Percentiles rank a stretch among this genome's conserved stretches.
Conservation (phyloP, 2,329 filamentous ascomycete genomes). For the Aspergillus persii region DNA sequence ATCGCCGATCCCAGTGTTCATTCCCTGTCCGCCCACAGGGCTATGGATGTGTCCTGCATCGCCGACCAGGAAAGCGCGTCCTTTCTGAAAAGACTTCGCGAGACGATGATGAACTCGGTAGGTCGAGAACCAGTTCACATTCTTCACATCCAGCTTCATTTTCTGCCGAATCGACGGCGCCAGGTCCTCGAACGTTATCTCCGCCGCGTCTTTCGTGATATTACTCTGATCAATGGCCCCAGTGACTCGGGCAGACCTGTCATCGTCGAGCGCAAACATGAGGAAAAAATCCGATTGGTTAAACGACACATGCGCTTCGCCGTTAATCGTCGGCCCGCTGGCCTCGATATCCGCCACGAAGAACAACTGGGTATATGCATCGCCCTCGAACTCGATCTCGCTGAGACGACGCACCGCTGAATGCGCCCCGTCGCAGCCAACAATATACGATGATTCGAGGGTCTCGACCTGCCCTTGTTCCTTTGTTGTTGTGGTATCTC, state of each 20-base stretch:
- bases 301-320: slow-evolving; percentile 34
- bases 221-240: slow-evolving; percentile 24
- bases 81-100: slow-evolving; percentile 44
- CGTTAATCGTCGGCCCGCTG: slow-evolving; percentile 28
- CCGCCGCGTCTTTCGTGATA: slow-evolving; percentile 15
- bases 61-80: slow-evolving; percentile 54
- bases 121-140: slow-evolving; percentile 41
- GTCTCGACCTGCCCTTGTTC: slow-evolving; percentile 20
- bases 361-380: slow-evolving; percentile 44
- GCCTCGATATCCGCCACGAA: slow-evolving; percentile 45
- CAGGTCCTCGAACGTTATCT: slow-evolving; percentile 33
- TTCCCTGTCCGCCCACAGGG: slow-evolving; percentile 56
- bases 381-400: slow-evolving; percentile 42
- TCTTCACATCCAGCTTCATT: slow-evolving; percentile 24
- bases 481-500: background rate
- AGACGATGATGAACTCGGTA: slow-evolving; percentile 49
- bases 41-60: slow-evolving; percentile 59
- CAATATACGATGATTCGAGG: slow-evolving; percentile 43
- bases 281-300: slow-evolving; percentile 37
- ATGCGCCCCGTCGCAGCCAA: slow-evolving; percentile 55
- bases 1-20: slow-evolving; percentile 58
- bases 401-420: slow-evolving; percentile 47
- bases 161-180: slow-evolving; percentile 20
- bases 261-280: slow-evolving; percentile 29
- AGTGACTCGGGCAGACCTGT: slow-evolving; percentile 23